phyloP scores from a whole-genome alignment of 305 asterid genomes.

The Fraxinus ornus region DNA sequence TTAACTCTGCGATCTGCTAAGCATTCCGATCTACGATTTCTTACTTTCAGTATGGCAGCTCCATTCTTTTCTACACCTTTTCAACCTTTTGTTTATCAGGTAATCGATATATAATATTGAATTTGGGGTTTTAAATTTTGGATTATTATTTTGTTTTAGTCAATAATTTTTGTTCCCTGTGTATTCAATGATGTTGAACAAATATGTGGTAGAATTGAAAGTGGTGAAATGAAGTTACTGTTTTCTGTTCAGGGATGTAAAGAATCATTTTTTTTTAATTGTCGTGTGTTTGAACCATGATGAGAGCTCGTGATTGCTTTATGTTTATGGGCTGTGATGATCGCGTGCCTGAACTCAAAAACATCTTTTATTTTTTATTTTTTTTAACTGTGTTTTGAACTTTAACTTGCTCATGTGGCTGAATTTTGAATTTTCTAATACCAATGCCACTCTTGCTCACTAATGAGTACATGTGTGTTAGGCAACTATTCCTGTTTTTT shows the following conservation, averaged over 20 bases:
- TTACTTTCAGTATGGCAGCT: slow-evolving; percentile 65
- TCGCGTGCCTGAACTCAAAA: neutral
- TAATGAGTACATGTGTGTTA: neutral
- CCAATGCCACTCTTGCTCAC: neutral
- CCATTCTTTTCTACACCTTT: slow-evolving; percentile 93
- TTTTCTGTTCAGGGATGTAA: neutral
- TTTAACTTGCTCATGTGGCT: neutral
- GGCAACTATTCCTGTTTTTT: neutral
- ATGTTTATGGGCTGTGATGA: neutral
- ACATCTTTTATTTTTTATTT: neutral
- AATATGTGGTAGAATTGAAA: slow-evolving; percentile 1
- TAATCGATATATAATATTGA: neutral
- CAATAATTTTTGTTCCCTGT: neutral
- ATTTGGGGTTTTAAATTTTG: slow-evolving; percentile 30
- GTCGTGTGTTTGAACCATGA: neutral
- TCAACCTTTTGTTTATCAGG: slow-evolving; percentile 95
- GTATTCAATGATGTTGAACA: neutral
- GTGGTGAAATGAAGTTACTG: slow-evolving; percentile 1
- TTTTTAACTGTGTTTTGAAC: neutral
- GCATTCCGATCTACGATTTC: slow-evolving; percentile 31
- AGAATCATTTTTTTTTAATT: neutral
- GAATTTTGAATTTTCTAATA: neutral
- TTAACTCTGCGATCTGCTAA: slow-evolving; percentile 39
- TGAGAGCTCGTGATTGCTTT: neutral
- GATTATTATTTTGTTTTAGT: neutral